Conservation (phyloP, 2,329 filamentous ascomycete genomes). For the Neopestalotiopsis sp. region DNA sequence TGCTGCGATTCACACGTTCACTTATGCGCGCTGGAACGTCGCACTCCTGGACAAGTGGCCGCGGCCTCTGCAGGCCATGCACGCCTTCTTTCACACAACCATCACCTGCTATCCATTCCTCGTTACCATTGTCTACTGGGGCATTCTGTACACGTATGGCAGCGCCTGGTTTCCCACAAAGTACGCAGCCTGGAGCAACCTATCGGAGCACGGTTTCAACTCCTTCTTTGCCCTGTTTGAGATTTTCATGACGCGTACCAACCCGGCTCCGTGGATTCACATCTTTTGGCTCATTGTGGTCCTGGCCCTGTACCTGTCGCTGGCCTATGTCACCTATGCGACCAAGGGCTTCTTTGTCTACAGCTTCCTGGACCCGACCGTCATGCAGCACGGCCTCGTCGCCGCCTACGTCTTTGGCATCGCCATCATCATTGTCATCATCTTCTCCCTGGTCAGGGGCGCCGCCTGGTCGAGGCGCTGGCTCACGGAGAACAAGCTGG, state of each 20-base stretch:
- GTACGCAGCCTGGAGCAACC: slow-evolving; percentile 68
- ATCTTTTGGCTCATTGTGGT: slow-evolving; percentile 72
- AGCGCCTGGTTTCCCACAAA: slow-evolving; percentile 56
- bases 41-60: slow-evolving; percentile 66
- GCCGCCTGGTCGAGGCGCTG: slow-evolving; percentile 47
- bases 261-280: slow-evolving; percentile 64
- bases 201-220: slow-evolving; percentile 80
- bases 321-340: slow-evolving; percentile 76
- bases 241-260: slow-evolving; percentile 70
- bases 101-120: slow-evolving; percentile 70
- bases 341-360: slow-evolving; percentile 80
- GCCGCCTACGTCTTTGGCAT: slow-evolving; percentile 66
- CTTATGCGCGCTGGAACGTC: slow-evolving; percentile 62
- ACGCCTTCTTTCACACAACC: slow-evolving; percentile 68
- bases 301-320: slow-evolving; percentile 71
- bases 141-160: slow-evolving; percentile 70
- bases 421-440: slow-evolving; percentile 45
- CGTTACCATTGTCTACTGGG: slow-evolving; percentile 77
- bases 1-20: slow-evolving; percentile 70
- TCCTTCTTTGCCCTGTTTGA: slow-evolving; percentile 77
- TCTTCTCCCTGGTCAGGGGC: slow-evolving; percentile 49
- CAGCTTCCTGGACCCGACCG: slow-evolving; percentile 70
- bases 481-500: slow-evolving; percentile 39
- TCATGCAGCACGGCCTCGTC: slow-evolving; percentile 59
- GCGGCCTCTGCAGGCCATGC: slow-evolving; percentile 66